These are phyloP conservation scores for Collybia sp. DNA, from an alignment of 768 basidiomycete species.

Conservation along the genomic window DNA sequence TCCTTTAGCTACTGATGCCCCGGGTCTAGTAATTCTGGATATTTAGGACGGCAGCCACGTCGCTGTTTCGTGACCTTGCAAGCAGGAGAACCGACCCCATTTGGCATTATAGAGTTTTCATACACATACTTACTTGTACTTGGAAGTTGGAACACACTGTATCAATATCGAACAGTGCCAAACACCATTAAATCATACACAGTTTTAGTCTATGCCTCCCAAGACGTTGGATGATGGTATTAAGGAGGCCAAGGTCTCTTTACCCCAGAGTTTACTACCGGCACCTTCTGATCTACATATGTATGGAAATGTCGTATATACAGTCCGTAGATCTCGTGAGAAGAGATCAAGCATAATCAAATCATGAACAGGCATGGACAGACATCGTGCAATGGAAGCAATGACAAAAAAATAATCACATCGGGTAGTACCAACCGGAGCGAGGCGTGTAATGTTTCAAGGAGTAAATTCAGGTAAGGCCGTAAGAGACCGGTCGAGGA, in stretches of 20 bases:
- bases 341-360: neutral
- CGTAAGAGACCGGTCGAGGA: too few relatives aligned
- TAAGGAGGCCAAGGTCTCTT: neutral
- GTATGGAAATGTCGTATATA: neutral
- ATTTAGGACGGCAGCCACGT: constrained; percentile 2
- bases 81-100: constrained; percentile 14
- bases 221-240: too few relatives aligned
- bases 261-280: neutral
- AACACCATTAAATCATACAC: too few relatives aligned
- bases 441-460: too few relatives aligned
- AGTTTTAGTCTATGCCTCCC: too few relatives aligned
- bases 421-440: too few relatives aligned
- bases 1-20: neutral
- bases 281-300: neutral
- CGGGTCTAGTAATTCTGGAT: neutral
- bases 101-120: constrained; percentile 19
- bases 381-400: neutral
- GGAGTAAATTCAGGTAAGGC: too few relatives aligned
- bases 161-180: constrained; percentile 17
- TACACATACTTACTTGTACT: constrained; percentile 17
- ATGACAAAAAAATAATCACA: neutral
- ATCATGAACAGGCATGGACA: neutral
- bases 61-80: constrained; percentile 17
- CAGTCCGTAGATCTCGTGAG: neutral
- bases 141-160: constrained; percentile 25